These are phyloP conservation scores for Prunus armeniaca DNA, from an alignment of 306 rosid species.

Conservation along the genomic window DNA sequence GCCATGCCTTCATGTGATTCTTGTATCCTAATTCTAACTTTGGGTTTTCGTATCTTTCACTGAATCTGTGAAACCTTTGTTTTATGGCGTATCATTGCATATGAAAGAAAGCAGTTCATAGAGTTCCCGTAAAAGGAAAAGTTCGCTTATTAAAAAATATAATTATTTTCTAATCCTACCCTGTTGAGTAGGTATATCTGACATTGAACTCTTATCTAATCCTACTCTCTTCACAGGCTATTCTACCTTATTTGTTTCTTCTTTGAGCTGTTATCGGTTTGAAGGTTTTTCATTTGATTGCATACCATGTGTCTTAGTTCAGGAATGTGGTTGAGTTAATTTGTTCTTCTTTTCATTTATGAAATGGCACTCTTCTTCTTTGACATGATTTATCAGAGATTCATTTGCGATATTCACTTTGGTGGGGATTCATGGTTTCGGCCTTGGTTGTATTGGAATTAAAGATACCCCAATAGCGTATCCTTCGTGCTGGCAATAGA, in stretches of 20 bases:
- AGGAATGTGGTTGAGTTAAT: conserved; percentile 14
- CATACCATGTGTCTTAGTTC: conserved; percentile 14
- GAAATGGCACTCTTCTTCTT: conserved; percentile 34
- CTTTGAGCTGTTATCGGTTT: conserved; percentile 6
- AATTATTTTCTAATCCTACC: background rate
- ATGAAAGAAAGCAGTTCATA: background rate
- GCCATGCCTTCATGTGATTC: conserved; percentile 45
- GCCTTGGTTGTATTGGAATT: conserved; percentile 47
- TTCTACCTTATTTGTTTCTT: background rate
- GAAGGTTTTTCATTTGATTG: conserved; percentile 20
- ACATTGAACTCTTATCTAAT: background rate
- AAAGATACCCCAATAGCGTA: conserved; percentile 47
- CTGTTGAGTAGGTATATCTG: conserved; percentile 5
- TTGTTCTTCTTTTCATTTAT: background rate
- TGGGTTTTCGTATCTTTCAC: conserved; percentile 11
- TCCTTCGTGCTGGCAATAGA: conserved; percentile 48
- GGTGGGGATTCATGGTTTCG: conserved; percentile 50
- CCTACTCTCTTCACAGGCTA: background rate
- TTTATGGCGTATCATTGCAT: background rate
- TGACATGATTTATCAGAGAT: conserved; percentile 49
- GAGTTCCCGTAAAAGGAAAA: background rate
- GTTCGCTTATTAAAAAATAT: background rate
- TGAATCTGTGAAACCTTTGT: background rate
- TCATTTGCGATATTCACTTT: conserved; percentile 38
- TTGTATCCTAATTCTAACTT: conserved; percentile 63